phyloP scores from a whole-genome alignment of 768 basidiomycete genomes.

The Dendrothele bispora region DNA sequence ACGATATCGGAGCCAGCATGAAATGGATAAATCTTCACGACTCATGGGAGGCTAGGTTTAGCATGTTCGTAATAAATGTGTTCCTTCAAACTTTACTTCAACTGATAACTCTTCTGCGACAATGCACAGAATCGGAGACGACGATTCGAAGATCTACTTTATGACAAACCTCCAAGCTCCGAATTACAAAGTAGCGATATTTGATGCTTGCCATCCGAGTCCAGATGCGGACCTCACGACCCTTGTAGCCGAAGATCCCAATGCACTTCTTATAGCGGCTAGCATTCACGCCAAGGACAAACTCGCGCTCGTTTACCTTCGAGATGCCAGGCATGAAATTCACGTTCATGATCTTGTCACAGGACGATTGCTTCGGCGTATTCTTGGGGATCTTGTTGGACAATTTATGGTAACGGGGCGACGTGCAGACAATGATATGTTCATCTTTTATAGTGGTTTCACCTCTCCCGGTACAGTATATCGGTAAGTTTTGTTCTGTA shows the following conservation, averaged over 20 bases:
- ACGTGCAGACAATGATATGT: conserved; percentile 3
- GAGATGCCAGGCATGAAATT: conserved; percentile 3
- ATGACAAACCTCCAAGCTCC: conserved; percentile 1
- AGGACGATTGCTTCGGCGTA: not conserved
- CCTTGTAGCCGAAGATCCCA: conserved; percentile 1
- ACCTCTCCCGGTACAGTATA: conserved; percentile 2
- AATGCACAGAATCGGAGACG: conserved; percentile 5
- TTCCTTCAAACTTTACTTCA: not conserved
- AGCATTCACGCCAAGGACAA: conserved; percentile 1
- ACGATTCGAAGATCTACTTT: conserved; percentile 3
- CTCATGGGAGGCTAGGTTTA: conserved; percentile 1
- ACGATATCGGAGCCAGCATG: not conserved
- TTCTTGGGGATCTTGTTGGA: not conserved
- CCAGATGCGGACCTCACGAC: not conserved
- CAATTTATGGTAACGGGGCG: conserved; percentile 3
- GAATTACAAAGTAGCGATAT: conserved; percentile 1
- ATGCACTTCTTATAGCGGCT: conserved; percentile 2
- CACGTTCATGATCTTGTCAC: conserved; percentile 1
- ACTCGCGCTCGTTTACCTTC: conserved; percentile 3
- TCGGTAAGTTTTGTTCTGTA: not conserved
- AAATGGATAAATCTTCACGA: conserved; percentile 1
- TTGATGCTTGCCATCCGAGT: not conserved
- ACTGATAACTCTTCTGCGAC: too few species aligned
- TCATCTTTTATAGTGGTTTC: conserved; percentile 2
- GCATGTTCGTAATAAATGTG: not conserved